Percentiles rank a stretch among this genome's conserved stretches.
Evolutionary conservation across 164 flowering plant genomes (phyloP).

Genomic region (Macadamia integrifolia): DNA sequence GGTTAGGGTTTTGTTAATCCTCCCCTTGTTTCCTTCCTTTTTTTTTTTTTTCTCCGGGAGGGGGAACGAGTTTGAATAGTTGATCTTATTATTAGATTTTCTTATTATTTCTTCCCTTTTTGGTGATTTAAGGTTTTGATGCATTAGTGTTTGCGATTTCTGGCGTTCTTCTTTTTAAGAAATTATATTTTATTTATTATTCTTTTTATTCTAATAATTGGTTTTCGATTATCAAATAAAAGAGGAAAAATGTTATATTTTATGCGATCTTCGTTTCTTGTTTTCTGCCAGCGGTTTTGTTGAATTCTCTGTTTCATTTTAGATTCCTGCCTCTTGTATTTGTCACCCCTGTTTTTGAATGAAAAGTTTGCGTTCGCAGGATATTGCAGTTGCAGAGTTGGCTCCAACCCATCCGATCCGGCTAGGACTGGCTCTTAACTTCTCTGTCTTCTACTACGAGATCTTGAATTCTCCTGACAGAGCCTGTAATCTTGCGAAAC

Average conservation of each 20-base stretch:
- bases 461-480: constrained; percentile 27
- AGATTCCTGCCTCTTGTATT: neutral
- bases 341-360: neutral
- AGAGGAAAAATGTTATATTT: too few species aligned
- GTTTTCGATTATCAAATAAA: neutral
- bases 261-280: neutral
- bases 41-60: neutral
- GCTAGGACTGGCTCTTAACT: constrained; percentile 26
- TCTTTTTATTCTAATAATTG: neutral
- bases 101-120: too few species aligned
- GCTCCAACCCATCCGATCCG: constrained; percentile 29
- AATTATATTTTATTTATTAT: too few species aligned
- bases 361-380: constrained; percentile 7
- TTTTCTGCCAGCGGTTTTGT: neutral
- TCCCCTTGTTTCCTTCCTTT: neutral
- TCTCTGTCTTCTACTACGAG: constrained; percentile 28
- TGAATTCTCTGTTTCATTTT: neutral
- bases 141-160: too few species aligned
- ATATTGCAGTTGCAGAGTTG: constrained; percentile 22
- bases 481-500: constrained; percentile 26
- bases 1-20: neutral
- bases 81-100: neutral
- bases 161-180: too few species aligned
- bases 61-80: neutral
- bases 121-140: too few species aligned